A percentile compares a stretch with the other conserved stretches of the same genome.
phyloP scores from a whole-genome alignment of 1,139 yeast species.

The Kurtzmaniella quercitrusa region DNA sequence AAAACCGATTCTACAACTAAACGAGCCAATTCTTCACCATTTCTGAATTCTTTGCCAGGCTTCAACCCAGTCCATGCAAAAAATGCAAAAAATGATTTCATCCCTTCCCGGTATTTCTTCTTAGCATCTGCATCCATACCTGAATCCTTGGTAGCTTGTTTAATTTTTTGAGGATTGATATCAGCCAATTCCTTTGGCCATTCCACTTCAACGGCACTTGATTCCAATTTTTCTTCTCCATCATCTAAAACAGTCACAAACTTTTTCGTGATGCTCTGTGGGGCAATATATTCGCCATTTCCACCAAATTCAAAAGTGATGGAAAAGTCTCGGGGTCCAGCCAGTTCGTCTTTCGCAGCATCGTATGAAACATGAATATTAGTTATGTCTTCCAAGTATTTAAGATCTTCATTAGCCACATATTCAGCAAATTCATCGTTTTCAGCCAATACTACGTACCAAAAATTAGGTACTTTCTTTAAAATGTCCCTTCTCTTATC shows the following conservation, averaged over 20 bases:
- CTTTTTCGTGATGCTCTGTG: slow-evolving; percentile 51
- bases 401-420: slow-evolving; percentile 62
- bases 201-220: slow-evolving; percentile 45
- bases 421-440: slow-evolving; percentile 75
- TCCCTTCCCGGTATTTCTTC: slow-evolving; percentile 59
- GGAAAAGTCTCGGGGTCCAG: slow-evolving; percentile 42
- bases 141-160: slow-evolving; percentile 22
- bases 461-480: slow-evolving; percentile 55
- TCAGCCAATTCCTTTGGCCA: slow-evolving; percentile 60
- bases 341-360: slow-evolving; percentile 24
- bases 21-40: slow-evolving; percentile 66
- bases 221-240: slow-evolving; percentile 50
- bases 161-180: slow-evolving; percentile 50
- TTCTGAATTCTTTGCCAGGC: slow-evolving; percentile 69
- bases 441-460: slow-evolving; percentile 74
- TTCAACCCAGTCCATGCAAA: slow-evolving; percentile 71
- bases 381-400: slow-evolving; percentile 56
- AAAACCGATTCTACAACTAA: slow-evolving; percentile 63
- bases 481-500: slow-evolving; percentile 44
- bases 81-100: slow-evolving; percentile 74
- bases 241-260: slow-evolving; percentile 40
- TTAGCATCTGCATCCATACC: slow-evolving; percentile 50
- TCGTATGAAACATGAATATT: slow-evolving; percentile 55
- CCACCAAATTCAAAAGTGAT: slow-evolving; percentile 49
- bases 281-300: slow-evolving; percentile 35